Evolutionary conservation across 106 monocot genomes (phyloP).

Genomic region (Dioscorea zingiberensis): DNA sequence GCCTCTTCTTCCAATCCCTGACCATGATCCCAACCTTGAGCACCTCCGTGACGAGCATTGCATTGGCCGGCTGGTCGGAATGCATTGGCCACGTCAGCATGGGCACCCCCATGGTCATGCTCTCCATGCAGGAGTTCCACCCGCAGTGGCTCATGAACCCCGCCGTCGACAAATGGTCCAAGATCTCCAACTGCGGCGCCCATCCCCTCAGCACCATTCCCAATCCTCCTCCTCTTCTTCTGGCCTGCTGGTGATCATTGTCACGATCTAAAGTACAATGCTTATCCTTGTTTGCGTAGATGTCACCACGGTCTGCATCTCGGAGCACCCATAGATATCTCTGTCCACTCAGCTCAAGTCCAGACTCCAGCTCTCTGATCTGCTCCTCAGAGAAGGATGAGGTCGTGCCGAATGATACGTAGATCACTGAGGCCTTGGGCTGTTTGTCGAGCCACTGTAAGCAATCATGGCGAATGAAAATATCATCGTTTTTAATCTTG

Average conservation of each 20-base stretch:
- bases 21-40: conserved; percentile 10
- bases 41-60: conserved; percentile 18
- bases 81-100: conserved; percentile 34
- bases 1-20: conserved; percentile 15
- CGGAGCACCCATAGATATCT: conserved; percentile 21
- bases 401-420: conserved; percentile 21
- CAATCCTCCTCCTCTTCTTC: background rate
- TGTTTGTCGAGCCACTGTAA: conserved; percentile 21
- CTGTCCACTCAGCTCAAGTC: conserved; percentile 9
- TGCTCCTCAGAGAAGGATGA: conserved; percentile 1
- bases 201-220: conserved; percentile 22
- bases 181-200: conserved; percentile 34
- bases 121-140: conserved; percentile 55
- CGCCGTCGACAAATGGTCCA: conserved; percentile 13
- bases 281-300: background rate
- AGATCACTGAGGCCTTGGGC: conserved; percentile 11
- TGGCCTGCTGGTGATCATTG: no score
- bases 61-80: conserved; percentile 37
- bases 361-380: conserved; percentile 8
- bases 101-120: conserved; percentile 34
- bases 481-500: background rate
- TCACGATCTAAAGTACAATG: no score
- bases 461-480: conserved; percentile 3
- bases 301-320: conserved; percentile 20
- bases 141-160: conserved; percentile 46